Evolutionary conservation across 306 rosid species (phyloP).

Genomic region (Cucumis hystrix): DNA sequence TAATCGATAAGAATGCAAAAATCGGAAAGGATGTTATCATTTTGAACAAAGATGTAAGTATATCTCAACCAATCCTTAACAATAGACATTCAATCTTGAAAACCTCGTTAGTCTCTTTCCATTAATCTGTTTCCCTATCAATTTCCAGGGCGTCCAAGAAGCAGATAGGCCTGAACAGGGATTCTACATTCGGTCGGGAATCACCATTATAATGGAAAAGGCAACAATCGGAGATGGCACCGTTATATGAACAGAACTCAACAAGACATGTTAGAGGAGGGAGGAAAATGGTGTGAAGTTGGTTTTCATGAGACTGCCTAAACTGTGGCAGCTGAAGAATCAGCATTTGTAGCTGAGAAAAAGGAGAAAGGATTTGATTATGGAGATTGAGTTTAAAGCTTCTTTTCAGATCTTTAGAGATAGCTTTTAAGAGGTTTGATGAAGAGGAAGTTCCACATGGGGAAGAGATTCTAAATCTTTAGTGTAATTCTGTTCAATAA

Average conservation of each 20-base stretch:
- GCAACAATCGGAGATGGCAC: conserved; percentile 56
- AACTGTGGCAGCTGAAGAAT: background rate
- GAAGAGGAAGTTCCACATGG: background rate
- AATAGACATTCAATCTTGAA: background rate
- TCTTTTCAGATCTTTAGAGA: too few relatives aligned
- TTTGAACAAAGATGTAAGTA: conserved; percentile 69
- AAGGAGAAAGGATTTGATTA: background rate
- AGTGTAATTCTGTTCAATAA: background rate
- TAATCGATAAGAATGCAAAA: conserved; percentile 83
- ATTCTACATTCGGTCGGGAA: conserved; percentile 71
- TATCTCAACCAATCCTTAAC: background rate
- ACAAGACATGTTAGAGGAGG: background rate
- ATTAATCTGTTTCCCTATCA: background rate
- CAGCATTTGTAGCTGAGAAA: background rate
- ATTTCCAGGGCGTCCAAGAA: conserved; percentile 57
- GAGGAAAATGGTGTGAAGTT: background rate
- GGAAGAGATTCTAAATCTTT: background rate
- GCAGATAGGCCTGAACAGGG: conserved; percentile 76
- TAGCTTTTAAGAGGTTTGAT: background rate
- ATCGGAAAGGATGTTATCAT: conserved; percentile 66
- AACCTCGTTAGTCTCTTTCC: background rate
- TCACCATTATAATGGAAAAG: conserved; percentile 61
- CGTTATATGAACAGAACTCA: conserved; percentile 33
- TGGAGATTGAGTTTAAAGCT: background rate
- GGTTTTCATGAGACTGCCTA: background rate